Evolutionary conservation across 805 yeast genomes (phyloP), one percentile per base, ranked within the genome.

Genomic region (Yueomyces sp.): DNA sequence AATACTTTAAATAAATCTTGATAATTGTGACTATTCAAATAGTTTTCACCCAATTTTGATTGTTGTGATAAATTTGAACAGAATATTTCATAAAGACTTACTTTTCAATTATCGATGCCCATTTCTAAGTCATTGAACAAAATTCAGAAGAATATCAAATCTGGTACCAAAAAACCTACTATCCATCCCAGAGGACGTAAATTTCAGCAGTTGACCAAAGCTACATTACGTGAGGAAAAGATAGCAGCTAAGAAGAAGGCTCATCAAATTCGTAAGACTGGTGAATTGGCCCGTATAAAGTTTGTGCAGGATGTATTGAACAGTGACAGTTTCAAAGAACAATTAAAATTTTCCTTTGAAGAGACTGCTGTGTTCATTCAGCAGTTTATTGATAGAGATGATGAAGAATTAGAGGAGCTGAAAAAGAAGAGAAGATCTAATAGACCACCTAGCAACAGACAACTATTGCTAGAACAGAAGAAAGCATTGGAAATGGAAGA

Each of bases 151-250:
- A 55, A 53, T 27, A 40, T 53, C 28, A 56, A 48, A 28, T 40
- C 48, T 31, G 53, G 55, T 29, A 57, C 57, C 19, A 62, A 60
- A 45, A 52, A 52, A 31, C 43, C 46, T 8, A 53, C 55, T n/a
- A 52, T 62, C 32, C 97, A 90, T 59, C 92, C 94, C 27, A 81
- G 80, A 55, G 95, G 96, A 7, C 74, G 96, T 43, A 90, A 87
- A 62, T 82, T 86, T 61, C 81, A 81, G 62, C 85, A 82, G 58
- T 66, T 90, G 42, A 80, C 80, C 44, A 70, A 92, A 49, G 96
- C 96, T n/a, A 77, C 94, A 2, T 64, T 86, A 39, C 74, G 98
- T 61, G 94, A 88, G 49, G 71, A 70, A 41, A 85, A 83, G 59
- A 63, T 90, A 42, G 73, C 69, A 36, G 68, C 69, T 42, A 76